These are phyloP conservation scores for Diplotaxis tenuifolia DNA, from an alignment of 345 rosid genomes.

Conservation along the genomic window DNA sequence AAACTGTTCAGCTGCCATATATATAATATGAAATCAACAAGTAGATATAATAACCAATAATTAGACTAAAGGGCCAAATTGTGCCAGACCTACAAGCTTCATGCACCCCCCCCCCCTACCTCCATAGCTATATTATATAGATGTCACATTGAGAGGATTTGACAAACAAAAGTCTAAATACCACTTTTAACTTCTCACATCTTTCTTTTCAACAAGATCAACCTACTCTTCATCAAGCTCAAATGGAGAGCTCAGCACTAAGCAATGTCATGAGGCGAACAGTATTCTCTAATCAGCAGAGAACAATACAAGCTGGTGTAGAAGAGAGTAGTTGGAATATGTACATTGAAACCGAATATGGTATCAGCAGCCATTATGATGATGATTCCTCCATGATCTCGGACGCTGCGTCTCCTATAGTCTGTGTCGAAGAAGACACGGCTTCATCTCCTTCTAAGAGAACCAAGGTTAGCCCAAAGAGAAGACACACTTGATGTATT, in stretches of 20 bases:
- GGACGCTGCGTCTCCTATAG: constrained; percentile 37
- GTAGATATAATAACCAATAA: not conserved
- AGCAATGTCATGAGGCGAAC: constrained; percentile 28
- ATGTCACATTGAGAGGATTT: constrained; percentile 13
- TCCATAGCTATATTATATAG: constrained; percentile 11
- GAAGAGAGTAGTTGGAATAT: constrained; percentile 41
- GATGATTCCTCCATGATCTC: constrained; percentile 36
- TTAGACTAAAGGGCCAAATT: constrained; percentile 8
- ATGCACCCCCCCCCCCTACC: constrained; percentile 7
- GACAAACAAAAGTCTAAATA: constrained; percentile 14
- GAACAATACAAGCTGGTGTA: constrained; percentile 16
- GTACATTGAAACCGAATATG: constrained; percentile 35
- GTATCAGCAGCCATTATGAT: constrained; percentile 10
- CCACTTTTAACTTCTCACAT: constrained; percentile 1
- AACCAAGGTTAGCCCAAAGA: constrained; percentile 31
- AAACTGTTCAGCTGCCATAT: constrained; percentile 7
- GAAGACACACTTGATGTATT: not conserved
- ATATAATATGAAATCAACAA: constrained; percentile 7
- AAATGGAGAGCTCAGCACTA: constrained; percentile 30
- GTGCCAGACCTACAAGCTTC: constrained; percentile 20
- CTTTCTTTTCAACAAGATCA: not conserved
- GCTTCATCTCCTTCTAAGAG: constrained; percentile 37
- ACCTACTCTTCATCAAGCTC: constrained; percentile 3
- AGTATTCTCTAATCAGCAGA: constrained; percentile 20
- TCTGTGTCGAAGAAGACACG: constrained; percentile 33